phyloP scores from a whole-genome alignment of 257 asterid genomes.

The Primulina tabacum region DNA sequence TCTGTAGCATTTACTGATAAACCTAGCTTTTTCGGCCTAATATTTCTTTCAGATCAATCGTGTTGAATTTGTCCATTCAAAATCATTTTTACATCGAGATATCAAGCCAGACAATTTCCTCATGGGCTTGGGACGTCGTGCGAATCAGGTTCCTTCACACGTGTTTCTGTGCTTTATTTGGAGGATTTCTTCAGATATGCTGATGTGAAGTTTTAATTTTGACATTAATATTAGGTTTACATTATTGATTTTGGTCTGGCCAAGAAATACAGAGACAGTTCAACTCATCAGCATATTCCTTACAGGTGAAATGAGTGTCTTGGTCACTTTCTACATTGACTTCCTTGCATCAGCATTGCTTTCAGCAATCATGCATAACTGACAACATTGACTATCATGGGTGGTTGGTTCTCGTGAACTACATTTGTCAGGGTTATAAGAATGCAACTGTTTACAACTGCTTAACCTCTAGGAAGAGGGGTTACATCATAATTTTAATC shows the following conservation, averaged over 20 bases:
- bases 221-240: conserved; percentile 61
- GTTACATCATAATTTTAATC: neutral
- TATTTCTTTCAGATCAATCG: conserved; percentile 78
- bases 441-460: neutral
- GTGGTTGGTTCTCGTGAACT: neutral
- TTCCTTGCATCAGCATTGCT: conserved; percentile 1
- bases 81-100: conserved; percentile 95
- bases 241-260: conserved; percentile 96
- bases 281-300: conserved; percentile 85
- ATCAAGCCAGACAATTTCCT: conserved; percentile 99
- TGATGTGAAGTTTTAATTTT: conserved; percentile 22
- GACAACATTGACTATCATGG: neutral
- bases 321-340: conserved; percentile 16
- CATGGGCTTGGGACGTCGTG: conserved; percentile 98
- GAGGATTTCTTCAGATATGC: conserved; percentile 10
- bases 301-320: conserved; percentile 61
- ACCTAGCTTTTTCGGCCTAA: conserved; percentile 3
- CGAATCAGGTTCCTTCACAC: conserved; percentile 68
- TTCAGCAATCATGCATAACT: conserved; percentile 14
- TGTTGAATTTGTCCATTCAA: conserved; percentile 84
- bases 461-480: neutral
- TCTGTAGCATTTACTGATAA: conserved; percentile 3
- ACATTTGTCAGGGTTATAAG: neutral
- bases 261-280: conserved; percentile 83
- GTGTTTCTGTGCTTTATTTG: conserved; percentile 10